These are phyloP conservation scores for Corymbia maculata DNA, from an alignment of 345 rosid genomes.

Conservation along the genomic window DNA sequence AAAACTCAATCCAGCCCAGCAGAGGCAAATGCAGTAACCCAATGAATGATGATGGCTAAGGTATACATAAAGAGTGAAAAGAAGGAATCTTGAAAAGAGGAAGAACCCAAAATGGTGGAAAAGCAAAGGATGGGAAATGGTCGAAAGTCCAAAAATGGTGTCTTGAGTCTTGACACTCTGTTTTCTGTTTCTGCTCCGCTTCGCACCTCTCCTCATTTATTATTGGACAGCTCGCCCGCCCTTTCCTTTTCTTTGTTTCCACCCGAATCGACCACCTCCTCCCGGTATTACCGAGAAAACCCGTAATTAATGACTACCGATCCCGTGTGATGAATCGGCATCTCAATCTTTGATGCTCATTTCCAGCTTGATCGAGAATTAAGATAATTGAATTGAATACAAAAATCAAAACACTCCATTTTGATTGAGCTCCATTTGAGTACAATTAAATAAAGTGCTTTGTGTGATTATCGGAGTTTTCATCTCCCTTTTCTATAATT, in stretches of 20 bases:
- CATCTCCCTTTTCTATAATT: rapidly evolving
- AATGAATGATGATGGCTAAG: not conserved
- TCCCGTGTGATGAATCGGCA: not conserved
- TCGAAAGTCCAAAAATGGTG: not conserved
- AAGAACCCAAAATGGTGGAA: not conserved
- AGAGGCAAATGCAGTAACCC: not conserved
- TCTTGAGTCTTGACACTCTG: not conserved
- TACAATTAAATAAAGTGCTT: rapidly evolving
- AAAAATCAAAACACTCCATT: rapidly evolving
- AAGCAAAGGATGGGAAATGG: not conserved
- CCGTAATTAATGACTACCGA: not conserved
- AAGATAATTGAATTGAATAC: not conserved
- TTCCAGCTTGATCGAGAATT: not conserved
- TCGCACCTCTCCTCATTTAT: not conserved
- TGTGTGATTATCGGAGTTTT: rapidly evolving
- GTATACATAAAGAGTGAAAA: not conserved
- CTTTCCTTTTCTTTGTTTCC: not conserved
- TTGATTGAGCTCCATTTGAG: rapidly evolving
- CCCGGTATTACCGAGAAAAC: not conserved
- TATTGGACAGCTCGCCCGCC: not conserved
- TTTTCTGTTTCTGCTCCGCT: not conserved
- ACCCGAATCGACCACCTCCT: not conserved
- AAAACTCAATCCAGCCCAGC: not conserved
- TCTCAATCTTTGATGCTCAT: not conserved
- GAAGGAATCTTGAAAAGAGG: not conserved